These are phyloP conservation scores for Curvularia sp. DNA, from an alignment of 2,329 filamentous ascomycete species.

Conservation along the genomic window DNA sequence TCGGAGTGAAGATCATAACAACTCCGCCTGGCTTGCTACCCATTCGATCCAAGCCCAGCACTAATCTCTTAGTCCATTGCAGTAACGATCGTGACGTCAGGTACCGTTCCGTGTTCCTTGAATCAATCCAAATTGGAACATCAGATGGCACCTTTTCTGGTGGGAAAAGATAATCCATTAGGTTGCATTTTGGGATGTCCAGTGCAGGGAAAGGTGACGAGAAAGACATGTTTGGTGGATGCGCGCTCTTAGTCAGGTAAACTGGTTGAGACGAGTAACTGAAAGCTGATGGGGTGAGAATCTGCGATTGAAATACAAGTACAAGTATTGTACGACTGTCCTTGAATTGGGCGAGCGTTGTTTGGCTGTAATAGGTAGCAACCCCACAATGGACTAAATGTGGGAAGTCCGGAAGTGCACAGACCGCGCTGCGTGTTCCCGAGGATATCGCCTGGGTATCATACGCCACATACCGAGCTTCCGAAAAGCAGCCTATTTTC, in stretches of 20 bases:
- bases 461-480: slow-evolving; percentile 33
- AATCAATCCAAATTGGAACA: slow-evolving; percentile 61
- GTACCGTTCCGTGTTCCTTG: slow-evolving; percentile 51
- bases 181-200: slow-evolving; percentile 56
- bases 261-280: background rate
- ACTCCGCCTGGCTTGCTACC: slow-evolving; percentile 58
- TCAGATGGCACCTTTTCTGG: slow-evolving; percentile 41
- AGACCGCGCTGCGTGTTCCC: slow-evolving; percentile 22
- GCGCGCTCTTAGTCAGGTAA: slow-evolving; percentile 8
- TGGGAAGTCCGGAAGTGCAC: slow-evolving; percentile 28
- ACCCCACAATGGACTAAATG: slow-evolving; percentile 25
- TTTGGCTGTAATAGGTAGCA: slow-evolving; percentile 13
- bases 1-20: slow-evolving; percentile 61
- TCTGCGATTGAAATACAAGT: background rate
- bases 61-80: slow-evolving; percentile 59
- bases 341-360: background rate
- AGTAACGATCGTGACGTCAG: slow-evolving; percentile 57
- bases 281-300: background rate
- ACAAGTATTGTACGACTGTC: background rate
- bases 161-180: slow-evolving; percentile 47
- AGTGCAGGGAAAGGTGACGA: slow-evolving; percentile 53
- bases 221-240: slow-evolving; percentile 48
- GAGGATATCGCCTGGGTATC: slow-evolving; percentile 38
- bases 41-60: slow-evolving; percentile 55
- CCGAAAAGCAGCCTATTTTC: slow-evolving; percentile 23